Evolutionary conservation across 176 grass and related monocot species (phyloP).

Genomic region (Eleusine indica): DNA sequence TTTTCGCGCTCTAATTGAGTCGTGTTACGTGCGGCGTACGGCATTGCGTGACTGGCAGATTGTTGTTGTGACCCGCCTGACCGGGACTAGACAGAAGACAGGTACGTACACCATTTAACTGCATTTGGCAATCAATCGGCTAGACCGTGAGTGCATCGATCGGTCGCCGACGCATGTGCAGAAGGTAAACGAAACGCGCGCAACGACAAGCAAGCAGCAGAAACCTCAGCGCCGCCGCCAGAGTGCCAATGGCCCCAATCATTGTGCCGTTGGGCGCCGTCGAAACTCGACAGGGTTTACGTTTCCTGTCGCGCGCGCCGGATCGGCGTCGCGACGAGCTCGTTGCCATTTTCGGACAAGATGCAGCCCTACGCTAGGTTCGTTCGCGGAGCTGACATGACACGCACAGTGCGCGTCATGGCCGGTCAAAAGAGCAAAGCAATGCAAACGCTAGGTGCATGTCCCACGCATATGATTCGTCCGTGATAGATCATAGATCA

Average conservation of each 20-base stretch:
- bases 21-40: not conserved
- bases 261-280: not conserved
- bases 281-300: not conserved
- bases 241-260: not conserved
- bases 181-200: not conserved
- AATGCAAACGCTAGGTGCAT: no score
- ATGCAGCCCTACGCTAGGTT: not conserved
- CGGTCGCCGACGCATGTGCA: not conserved
- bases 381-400: not conserved
- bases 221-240: not conserved
- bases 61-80: not conserved
- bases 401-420: not conserved
- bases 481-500: not conserved
- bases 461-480: not conserved
- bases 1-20: no score
- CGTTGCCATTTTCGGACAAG: slow-evolving; percentile 3
- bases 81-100: no score
- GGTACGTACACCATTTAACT: not conserved
- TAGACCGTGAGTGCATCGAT: no score
- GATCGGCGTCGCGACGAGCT: not conserved
- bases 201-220: not conserved
- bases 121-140: not conserved
- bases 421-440: slow-evolving; percentile 3
- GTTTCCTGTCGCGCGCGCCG: not conserved
- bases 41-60: not conserved